Base-by-base conservation (phyloP, 805 yeast genomes). In the Metschnikowia lachancei region DNA sequence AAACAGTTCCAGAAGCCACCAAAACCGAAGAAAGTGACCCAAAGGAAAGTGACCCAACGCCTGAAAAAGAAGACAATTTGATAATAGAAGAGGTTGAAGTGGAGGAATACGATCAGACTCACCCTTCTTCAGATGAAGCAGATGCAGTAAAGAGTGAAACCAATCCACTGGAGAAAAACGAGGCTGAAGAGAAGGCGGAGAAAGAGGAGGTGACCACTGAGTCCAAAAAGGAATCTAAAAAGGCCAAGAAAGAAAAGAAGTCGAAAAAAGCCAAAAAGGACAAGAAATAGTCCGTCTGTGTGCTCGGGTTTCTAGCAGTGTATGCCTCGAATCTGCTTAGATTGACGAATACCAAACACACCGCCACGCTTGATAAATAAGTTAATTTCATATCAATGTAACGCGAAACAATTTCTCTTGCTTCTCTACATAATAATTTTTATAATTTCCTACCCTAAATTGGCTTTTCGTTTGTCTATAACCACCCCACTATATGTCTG, bases 51-150 rank as follows among this genome's bases (percentile, higher is more conserved):
- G 40, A 19, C 31, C 32, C 14, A 33, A 22, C 43, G 40, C 44
- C 42, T 3, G 54, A 42, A 17, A 30, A 20, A 1, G 46, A 52
- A 36, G 61, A 56, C 35, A 70, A 69, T 48, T 57, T 74, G 45
- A 64, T 74, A 6, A 62, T 73, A 16, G 77, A 74, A 37, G 69
- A 69, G 42, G 74, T 74, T 10, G 75, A 75, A 56, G 77, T 74
- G 3, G 65, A 58, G 19, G 70, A 66, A 14, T 58, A 54, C 36
- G 58, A 56, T 24, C 41, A 34, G 19, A 26, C 37, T 35, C 37
- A 45, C 45, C 41, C 51, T 24, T 51, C 41, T 33, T 17, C 36
- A 33, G 36, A 33, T 3, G 36, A 33, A 33, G 19, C 2, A 17
- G 11, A 14, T n/a, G n/a, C n/a, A n/a, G n/a, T n/a, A n/a, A n/a